A percentile compares a stretch with the other conserved stretches of the same genome.
Conservation (phyloP, 345 rosid genomes). For the Pistacia vera region DNA sequence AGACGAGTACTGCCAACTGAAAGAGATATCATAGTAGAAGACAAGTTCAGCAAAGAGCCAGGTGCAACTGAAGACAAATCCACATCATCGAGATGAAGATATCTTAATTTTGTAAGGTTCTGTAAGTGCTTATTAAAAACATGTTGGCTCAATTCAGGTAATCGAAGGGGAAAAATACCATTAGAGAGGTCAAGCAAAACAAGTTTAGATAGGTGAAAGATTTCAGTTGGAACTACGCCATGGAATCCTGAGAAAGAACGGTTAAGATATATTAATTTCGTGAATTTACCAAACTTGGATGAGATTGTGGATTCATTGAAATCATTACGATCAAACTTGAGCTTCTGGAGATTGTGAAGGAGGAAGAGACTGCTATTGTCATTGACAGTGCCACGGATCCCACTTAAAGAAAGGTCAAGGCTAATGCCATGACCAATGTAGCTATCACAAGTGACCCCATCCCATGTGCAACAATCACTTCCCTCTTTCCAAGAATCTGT, state of each 20-base stretch:
- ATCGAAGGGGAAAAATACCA: not conserved
- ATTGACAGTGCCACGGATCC: constrained; percentile 2
- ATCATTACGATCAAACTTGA: constrained; percentile 29
- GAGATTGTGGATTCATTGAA: constrained; percentile 9
- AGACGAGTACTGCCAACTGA: not conserved
- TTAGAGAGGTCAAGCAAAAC: constrained; percentile 24
- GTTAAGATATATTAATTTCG: constrained; percentile 14
- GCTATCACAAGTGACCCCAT: constrained; percentile 28
- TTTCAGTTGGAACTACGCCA: constrained; percentile 9
- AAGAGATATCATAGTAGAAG: constrained; percentile 14
- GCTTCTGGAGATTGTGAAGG: constrained; percentile 22
- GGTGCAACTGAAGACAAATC: not conserved
- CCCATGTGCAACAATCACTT: constrained; percentile 34
- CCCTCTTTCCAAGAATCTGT: constrained; percentile 24
- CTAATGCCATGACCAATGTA: constrained; percentile 23
- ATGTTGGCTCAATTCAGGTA: no score
- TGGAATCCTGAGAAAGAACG: not conserved
- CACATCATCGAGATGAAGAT: not conserved
- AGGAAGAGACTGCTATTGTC: constrained; percentile 25
- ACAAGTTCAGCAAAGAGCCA: constrained; percentile 14
- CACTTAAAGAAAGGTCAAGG: constrained; percentile 19
- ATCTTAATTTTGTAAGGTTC: constrained; percentile 15
- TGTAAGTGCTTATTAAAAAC: not conserved
- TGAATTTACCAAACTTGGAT: constrained; percentile 7
- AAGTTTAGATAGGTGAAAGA: constrained; percentile 15